A percentile compares a stretch with the other conserved stretches of the same genome.
phyloP scores from a whole-genome alignment of 345 rosid genomes.

The Litchi chinensis region DNA sequence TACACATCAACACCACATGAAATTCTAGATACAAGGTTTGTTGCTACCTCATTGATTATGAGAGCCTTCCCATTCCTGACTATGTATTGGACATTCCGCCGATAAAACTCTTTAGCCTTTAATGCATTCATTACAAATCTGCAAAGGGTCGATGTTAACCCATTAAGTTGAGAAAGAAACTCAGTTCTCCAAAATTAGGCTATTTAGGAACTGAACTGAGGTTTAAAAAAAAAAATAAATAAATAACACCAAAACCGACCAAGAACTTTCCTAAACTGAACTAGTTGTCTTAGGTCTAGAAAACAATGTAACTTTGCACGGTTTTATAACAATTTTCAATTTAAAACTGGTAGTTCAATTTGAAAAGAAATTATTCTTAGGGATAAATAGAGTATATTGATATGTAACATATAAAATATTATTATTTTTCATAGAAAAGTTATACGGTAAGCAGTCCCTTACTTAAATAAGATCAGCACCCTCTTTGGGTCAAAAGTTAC shows the following conservation, averaged over 20 bases:
- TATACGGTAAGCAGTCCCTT: not conserved
- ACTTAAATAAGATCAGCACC: not conserved
- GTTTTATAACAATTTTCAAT: not conserved
- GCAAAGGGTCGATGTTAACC: slow-evolving; percentile 25
- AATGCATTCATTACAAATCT: slow-evolving; percentile 96
- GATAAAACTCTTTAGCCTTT: slow-evolving; percentile 96
- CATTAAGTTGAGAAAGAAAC: slow-evolving; percentile 17
- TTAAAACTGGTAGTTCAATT: not conserved
- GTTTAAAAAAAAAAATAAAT: not conserved
- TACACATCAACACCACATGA: not conserved
- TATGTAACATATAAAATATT: not conserved
- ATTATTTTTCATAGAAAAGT: not conserved
- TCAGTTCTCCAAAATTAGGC: not conserved
- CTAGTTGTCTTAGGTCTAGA: not conserved
- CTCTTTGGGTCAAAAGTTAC: not conserved
- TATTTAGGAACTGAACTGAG: not conserved
- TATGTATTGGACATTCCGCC: slow-evolving; percentile 87
- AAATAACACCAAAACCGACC: not conserved
- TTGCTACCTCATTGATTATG: slow-evolving; percentile 89
- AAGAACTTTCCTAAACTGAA: not conserved
- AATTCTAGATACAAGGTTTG: not conserved
- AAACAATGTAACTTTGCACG: not conserved
- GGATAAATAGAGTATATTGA: not conserved
- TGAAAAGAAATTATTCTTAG: not conserved
- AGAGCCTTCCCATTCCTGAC: slow-evolving; percentile 93